Evolutionary conservation across 495 filamentous ascomycete species (phyloP), one percentile per base, ranked within the genome.

Genomic region (Xylaria curta): DNA sequence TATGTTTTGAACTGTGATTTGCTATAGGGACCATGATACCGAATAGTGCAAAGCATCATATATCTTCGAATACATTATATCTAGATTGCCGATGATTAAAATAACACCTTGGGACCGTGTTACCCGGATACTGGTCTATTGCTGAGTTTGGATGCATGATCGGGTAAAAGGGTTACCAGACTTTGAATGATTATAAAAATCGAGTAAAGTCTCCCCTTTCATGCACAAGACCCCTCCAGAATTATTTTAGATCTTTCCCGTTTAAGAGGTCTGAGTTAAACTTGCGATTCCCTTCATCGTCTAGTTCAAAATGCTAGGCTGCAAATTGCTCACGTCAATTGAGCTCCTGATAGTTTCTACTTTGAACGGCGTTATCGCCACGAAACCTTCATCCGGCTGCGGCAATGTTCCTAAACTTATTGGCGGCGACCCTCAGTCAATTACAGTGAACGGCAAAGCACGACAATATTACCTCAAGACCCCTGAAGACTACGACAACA

Each of bases 401-500:
- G 82, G 83, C 64, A 83, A 82, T 68, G 28, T 69, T 8, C 79
- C 81, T 4, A 80, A 80, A 28, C 73, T 82, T 12, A 70, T 68
- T 53, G 76, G 72, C 21, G 76, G 72, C 21, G 81, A 81, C 53
- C 66, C 72, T 54, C 51, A 60, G 12, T 33, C 49, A 15, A 74
- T 80, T 38, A 80, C 54, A 8, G 71, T 79, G 61, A 77, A 78
- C 71, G 72, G 71, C 65, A 78, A 77, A 68, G 24, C 66, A 3
- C 77, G 79, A 1, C 56, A 82, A 40, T 86, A 80, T 67, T 81
- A 78, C 66, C 70, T 85, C 28, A 78, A 75, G 24, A 49, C 82
- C 9, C 83, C 83, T 4, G 73, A 79, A 9, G 76, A 80, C 74
- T 86, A 86, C 75, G 76, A 84, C 76, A 68, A 77, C 4, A 79